Percentiles rank a stretch among this genome's conserved stretches.
These are phyloP conservation scores for Talaromyces rugulosus DNA, from an alignment of 2,329 filamentous ascomycete species.

Conservation along the genomic window DNA sequence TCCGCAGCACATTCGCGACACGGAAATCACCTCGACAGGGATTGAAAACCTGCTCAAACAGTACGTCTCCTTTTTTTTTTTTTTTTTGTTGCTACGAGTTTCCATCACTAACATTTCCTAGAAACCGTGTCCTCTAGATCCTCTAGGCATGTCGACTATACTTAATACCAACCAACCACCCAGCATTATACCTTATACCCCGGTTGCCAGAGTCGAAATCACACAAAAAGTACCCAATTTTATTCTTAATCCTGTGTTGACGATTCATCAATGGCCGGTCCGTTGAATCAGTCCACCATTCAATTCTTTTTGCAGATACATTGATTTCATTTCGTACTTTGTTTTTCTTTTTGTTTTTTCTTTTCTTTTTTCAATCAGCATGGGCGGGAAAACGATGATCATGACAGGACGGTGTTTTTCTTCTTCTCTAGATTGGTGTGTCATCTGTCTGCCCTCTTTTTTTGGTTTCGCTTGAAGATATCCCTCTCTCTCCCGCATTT, in stretches of 20 bases:
- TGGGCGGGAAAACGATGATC: background rate
- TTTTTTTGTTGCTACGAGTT: background rate
- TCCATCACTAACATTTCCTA: background rate
- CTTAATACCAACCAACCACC: background rate
- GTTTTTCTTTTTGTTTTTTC: background rate
- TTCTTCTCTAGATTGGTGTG: background rate
- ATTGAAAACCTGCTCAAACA: conserved; percentile 56
- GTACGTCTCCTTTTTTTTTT: conserved; percentile 34
- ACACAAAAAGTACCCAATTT: background rate
- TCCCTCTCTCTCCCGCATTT: background rate
- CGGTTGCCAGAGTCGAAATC: background rate
- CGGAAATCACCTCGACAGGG: conserved; percentile 47
- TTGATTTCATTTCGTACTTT: background rate
- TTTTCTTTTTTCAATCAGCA: background rate
- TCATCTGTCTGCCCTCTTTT: background rate
- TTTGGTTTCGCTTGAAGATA: background rate
- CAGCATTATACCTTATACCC: background rate
- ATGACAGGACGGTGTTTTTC: background rate
- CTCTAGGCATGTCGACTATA: background rate
- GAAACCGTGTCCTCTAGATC: conserved; percentile 11
- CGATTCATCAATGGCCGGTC: background rate
- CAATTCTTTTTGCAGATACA: background rate
- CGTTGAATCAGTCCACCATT: background rate
- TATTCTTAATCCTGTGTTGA: background rate
- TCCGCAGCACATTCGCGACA: conserved; percentile 68